These are phyloP conservation scores for Hemerocallis citrina DNA, from an alignment of 106 monocot species.

Conservation along the genomic window DNA sequence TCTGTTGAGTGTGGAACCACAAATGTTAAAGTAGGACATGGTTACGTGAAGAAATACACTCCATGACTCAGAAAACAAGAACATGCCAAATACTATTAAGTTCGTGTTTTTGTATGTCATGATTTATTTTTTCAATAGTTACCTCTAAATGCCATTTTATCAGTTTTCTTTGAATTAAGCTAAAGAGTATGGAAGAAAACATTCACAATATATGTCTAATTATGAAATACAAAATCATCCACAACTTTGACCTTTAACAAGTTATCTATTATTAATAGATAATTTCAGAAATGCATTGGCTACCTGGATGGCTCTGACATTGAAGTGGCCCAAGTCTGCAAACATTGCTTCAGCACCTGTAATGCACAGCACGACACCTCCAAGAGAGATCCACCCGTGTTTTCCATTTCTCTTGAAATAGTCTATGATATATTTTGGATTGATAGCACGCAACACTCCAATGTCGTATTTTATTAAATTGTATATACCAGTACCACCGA, in stretches of 20 bases:
- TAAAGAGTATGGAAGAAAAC: too few species aligned
- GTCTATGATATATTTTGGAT: slow-evolving; percentile 65
- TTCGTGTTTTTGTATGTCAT: neutral
- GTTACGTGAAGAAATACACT: too few species aligned
- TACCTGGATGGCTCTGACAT: slow-evolving; percentile 61
- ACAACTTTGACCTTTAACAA: neutral
- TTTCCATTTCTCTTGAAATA: slow-evolving; percentile 70
- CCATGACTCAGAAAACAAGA: too few species aligned
- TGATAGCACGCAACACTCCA: slow-evolving; percentile 54
- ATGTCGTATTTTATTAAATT: slow-evolving; percentile 50
- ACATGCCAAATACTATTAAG: too few species aligned
- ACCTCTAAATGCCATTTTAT: too few species aligned
- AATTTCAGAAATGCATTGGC: neutral
- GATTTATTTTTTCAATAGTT: too few species aligned
- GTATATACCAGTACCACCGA: slow-evolving; percentile 52
- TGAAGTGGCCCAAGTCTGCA: slow-evolving; percentile 85
- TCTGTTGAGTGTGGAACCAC: too few species aligned
- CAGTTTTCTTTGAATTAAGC: too few species aligned
- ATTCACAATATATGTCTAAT: neutral
- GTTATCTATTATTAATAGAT: neutral
- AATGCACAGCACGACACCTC: slow-evolving; percentile 61
- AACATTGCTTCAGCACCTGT: slow-evolving; percentile 92
- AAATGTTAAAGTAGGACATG: too few species aligned
- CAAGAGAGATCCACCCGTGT: slow-evolving; percentile 66
- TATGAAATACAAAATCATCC: neutral